Conservation (phyloP, 331 rosid genomes). For the Acacia pycnantha region DNA sequence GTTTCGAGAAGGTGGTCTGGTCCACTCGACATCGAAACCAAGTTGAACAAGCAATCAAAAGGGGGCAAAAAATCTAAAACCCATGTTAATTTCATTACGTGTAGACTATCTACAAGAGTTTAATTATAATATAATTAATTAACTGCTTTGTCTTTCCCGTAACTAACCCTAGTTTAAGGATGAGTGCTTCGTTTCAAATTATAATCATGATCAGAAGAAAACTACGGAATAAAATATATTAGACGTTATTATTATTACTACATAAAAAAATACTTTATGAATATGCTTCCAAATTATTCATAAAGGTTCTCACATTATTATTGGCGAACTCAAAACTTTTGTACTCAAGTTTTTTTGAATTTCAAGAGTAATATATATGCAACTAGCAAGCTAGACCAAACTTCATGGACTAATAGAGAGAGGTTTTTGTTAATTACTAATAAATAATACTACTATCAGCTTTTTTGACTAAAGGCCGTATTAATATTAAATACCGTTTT, state of each 20-base stretch:
- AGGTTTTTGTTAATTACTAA: neutral
- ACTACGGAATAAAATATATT: no score
- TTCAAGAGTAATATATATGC: neutral
- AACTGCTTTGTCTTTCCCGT: neutral
- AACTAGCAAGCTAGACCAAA: neutral
- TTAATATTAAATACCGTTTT: neutral
- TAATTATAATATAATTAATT: neutral
- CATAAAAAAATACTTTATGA: neutral
- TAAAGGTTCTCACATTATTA: neutral
- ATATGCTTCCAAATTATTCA: neutral
- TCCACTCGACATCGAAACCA: neutral
- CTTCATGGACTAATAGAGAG: neutral
- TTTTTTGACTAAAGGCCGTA: constrained; percentile 26
- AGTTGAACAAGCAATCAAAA: neutral
- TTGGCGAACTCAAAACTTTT: neutral
- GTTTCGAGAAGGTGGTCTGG: neutral
- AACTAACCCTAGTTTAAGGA: neutral
- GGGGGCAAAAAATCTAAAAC: neutral
- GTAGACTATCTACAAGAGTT: neutral
- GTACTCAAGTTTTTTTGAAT: neutral
- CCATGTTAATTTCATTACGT: neutral
- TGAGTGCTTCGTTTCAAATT: neutral
- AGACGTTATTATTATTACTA: neutral
- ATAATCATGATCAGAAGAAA: neutral
- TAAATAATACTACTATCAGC: constrained; percentile 14